Evolutionary conservation across 2,329 filamentous ascomycete genomes (phyloP).

Genomic region (Pseudogymnoascus sp.): DNA sequence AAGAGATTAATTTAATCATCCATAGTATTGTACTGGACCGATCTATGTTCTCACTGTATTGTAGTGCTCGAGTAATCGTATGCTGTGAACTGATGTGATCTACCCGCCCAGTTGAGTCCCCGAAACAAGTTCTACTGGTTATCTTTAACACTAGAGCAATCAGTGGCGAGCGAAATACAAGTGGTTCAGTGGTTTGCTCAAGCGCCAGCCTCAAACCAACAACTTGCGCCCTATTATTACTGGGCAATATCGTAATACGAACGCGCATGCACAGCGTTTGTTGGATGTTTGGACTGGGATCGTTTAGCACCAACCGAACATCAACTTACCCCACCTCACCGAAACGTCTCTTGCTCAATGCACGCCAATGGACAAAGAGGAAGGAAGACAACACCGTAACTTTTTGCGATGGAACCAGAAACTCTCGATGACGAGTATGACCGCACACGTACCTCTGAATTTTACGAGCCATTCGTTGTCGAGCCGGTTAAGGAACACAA

Average conservation of each 20-base stretch:
- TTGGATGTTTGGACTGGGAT: not conserved
- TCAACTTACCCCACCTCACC: not conserved
- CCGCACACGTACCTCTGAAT: conserved; percentile 8
- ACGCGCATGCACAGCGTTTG: not conserved
- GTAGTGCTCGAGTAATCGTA: no score
- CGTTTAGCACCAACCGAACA: not conserved
- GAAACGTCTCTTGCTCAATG: not conserved
- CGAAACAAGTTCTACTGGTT: no score
- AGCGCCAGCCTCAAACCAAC: not conserved
- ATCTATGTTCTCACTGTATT: no score
- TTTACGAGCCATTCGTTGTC: conserved; percentile 15
- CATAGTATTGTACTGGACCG: no score
- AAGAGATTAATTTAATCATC: not conserved
- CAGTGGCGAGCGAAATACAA: not conserved
- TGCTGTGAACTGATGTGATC: no score
- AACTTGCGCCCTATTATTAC: not conserved
- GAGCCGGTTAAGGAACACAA: conserved; percentile 27
- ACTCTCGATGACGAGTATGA: not conserved
- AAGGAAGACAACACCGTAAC: not conserved
- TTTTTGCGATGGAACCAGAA: not conserved
- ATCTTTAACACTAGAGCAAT: no score
- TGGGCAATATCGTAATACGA: not conserved
- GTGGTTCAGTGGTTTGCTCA: not conserved
- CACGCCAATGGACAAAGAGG: not conserved
- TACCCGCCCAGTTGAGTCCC: no score